Evolutionary conservation across 768 basidiomycete species (phyloP), one percentile per base, ranked within the genome.

Genomic region (Lactarius indigo): DNA sequence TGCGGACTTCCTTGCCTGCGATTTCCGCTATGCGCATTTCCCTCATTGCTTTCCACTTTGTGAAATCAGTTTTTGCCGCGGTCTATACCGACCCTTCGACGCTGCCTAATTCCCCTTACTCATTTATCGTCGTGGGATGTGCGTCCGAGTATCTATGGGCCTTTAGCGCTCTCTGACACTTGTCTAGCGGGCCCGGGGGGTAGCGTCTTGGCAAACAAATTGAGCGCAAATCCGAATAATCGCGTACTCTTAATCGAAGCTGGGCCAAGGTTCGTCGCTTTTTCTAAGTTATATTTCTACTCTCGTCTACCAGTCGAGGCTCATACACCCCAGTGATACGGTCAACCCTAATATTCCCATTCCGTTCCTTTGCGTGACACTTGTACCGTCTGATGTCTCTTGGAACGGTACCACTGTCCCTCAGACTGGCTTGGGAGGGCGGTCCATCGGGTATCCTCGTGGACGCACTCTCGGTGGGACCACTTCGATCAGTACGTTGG

Each of bases 381-480:
- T 39, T 17, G 37, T 15, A 15, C 37, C 37, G 37, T 15, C 37
- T 15, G 15, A 15, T 33, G 64, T 33, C 15, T 33, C 17, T 3
- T 12, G 1, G 66, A 72, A 72, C 59, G 69, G 65, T 26, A 72
- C 71, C 20, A 71, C 71, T 3, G 60, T 60, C 28, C 55, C 66
- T 4, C 72, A 71, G 44, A 15, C 59, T 0, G 68, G 65, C 8
- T 54, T 70, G 30, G 28, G 54, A 26, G 57, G 60, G 10, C 37
- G 72, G 18, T n/a, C 57, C 20, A 33, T 72, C 13, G 42, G 33
- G 23, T 72, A 71, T 31, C 68, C 72, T 23, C 62, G 72, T 20
- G 72, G 72, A 30, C 39, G 44, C 26, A 35, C 63, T 13, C 56
- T 72, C 2, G 72, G 72, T n/a, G 72, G 72, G 4, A 56, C 70